Evolutionary conservation across 129 eudicot genomes (phyloP).

Genomic region (Escallonia rubra): DNA sequence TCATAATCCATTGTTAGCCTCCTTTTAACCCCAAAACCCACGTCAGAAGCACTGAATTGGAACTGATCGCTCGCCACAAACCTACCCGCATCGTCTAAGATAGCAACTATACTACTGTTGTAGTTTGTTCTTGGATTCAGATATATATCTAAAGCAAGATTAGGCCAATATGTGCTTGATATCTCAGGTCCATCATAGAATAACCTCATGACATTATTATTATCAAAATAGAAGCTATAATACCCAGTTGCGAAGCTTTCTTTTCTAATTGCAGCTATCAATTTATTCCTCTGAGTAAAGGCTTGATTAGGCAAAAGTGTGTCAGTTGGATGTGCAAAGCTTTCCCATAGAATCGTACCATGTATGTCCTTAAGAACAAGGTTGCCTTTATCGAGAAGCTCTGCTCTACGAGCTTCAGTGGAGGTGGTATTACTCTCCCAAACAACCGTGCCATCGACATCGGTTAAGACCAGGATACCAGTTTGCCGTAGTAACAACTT

Average conservation of each 20-base stretch:
- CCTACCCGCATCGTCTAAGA: slow-evolving; percentile 28
- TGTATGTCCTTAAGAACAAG: slow-evolving; percentile 24
- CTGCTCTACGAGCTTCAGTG: slow-evolving; percentile 15
- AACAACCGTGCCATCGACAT: slow-evolving; percentile 27
- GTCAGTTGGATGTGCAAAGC: slow-evolving; percentile 50
- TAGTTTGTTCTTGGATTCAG: slow-evolving; percentile 31
- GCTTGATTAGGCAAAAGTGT: slow-evolving; percentile 43
- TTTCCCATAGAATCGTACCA: slow-evolving; percentile 39
- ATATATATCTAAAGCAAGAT: slow-evolving; percentile 14
- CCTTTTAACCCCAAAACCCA: slow-evolving; percentile 36
- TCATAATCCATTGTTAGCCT: slow-evolving; percentile 46
- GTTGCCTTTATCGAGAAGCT: slow-evolving; percentile 39
- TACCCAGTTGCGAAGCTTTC: slow-evolving; percentile 34
- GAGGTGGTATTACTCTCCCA: slow-evolving; percentile 42
- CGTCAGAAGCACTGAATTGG: slow-evolving; percentile 29
- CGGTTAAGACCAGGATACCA: slow-evolving; percentile 37
- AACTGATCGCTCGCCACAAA: slow-evolving; percentile 31
- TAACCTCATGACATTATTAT: slow-evolving; percentile 28
- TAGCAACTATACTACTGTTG: slow-evolving; percentile 40
- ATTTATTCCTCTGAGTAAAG: slow-evolving; percentile 30
- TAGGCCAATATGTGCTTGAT: slow-evolving; percentile 45
- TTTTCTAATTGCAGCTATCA: slow-evolving; percentile 20
- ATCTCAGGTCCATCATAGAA: slow-evolving; percentile 36
- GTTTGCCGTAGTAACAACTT: slow-evolving; percentile 17
- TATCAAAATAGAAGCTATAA: slow-evolving; percentile 26